phyloP scores from a whole-genome alignment of 306 rosid species.

The Senna siamea region DNA sequence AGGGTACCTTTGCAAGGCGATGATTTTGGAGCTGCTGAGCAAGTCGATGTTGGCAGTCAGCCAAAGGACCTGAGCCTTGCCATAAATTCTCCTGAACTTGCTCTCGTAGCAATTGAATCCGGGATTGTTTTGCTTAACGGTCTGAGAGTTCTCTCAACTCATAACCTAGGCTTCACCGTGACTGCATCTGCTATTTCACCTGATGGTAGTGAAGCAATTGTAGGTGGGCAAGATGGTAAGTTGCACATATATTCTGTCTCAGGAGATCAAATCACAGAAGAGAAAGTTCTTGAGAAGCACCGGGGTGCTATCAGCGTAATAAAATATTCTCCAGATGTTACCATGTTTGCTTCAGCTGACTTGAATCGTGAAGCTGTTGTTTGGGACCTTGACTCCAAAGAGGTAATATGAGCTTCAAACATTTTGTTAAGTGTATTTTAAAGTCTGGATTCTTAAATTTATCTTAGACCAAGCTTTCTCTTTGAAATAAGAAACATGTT shows the following conservation, averaged over 20 bases:
- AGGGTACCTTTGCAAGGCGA: conserved; percentile 71
- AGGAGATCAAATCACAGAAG: conserved; percentile 76
- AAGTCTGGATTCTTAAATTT: conserved; percentile 18
- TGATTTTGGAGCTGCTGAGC: conserved; percentile 75
- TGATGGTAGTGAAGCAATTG: conserved; percentile 88
- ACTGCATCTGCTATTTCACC: conserved; percentile 80
- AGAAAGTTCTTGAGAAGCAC: conserved; percentile 84
- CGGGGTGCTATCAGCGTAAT: conserved; percentile 90
- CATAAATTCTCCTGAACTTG: conserved; percentile 66
- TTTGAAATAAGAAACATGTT: conserved; percentile 22
- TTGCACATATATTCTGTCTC: conserved; percentile 73
- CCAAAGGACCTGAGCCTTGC: conserved; percentile 89
- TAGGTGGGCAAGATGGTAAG: conserved; percentile 95
- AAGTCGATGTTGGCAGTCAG: conserved; percentile 91
- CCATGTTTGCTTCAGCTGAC: conserved; percentile 98
- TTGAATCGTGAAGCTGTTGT: conserved; percentile 95
- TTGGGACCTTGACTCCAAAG: conserved; percentile 77
- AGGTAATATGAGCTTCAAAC: conserved; percentile 58
- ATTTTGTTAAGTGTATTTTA: conserved; percentile 21
- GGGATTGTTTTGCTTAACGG: conserved; percentile 86
- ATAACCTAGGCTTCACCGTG: conserved; percentile 73
- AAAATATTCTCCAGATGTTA: conserved; percentile 83
- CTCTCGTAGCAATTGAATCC: conserved; percentile 76
- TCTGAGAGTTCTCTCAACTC: conserved; percentile 61
- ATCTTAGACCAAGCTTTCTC: neutral